Conservation (phyloP, 805 yeast genomes). For the Ogataea neopini region DNA sequence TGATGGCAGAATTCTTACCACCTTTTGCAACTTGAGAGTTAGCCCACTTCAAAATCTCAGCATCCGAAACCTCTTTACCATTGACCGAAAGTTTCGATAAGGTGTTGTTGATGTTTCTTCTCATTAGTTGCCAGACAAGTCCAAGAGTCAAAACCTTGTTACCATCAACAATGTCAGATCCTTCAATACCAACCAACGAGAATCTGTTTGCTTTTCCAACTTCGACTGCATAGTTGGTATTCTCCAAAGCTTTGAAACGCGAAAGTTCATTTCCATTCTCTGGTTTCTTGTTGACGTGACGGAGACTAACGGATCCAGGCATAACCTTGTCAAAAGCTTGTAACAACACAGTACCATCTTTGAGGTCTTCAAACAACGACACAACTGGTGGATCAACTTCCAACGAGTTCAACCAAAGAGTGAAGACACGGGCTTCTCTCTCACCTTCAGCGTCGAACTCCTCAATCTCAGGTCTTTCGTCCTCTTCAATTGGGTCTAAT, state of each 20-base stretch:
- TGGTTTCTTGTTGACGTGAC: slow-evolving; percentile 84
- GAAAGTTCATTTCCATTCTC: slow-evolving; percentile 70
- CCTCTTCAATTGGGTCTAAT: slow-evolving; percentile 90
- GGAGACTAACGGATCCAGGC: slow-evolving; percentile 85
- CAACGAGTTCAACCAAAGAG: slow-evolving; percentile 93
- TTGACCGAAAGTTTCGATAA: slow-evolving; percentile 68
- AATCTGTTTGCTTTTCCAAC: slow-evolving; percentile 90
- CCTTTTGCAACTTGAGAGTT: slow-evolving; percentile 82
- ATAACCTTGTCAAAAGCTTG: slow-evolving; percentile 95
- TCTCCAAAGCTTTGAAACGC: slow-evolving; percentile 93
- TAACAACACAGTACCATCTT: slow-evolving; percentile 84
- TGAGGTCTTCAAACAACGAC: slow-evolving; percentile 87
- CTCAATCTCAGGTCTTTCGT: slow-evolving; percentile 90
- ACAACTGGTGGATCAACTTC: slow-evolving; percentile 96
- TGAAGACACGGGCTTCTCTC: slow-evolving; percentile 97
- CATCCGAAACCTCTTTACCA: slow-evolving; percentile 77
- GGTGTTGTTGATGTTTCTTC: slow-evolving; percentile 89
- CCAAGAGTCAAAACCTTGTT: slow-evolving; percentile 86
- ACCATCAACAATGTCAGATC: slow-evolving; percentile 96
- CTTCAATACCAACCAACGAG: slow-evolving; percentile 96
- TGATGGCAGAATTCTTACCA: slow-evolving; percentile 68
- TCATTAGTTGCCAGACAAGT: slow-evolving; percentile 97
- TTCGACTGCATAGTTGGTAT: slow-evolving; percentile 97
- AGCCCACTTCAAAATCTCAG: slow-evolving; percentile 93
- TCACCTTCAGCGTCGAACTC: slow-evolving; percentile 99